These are phyloP conservation scores for Apiospora malaysiana DNA, from an alignment of 2,329 filamentous ascomycete genomes.

Conservation along the genomic window DNA sequence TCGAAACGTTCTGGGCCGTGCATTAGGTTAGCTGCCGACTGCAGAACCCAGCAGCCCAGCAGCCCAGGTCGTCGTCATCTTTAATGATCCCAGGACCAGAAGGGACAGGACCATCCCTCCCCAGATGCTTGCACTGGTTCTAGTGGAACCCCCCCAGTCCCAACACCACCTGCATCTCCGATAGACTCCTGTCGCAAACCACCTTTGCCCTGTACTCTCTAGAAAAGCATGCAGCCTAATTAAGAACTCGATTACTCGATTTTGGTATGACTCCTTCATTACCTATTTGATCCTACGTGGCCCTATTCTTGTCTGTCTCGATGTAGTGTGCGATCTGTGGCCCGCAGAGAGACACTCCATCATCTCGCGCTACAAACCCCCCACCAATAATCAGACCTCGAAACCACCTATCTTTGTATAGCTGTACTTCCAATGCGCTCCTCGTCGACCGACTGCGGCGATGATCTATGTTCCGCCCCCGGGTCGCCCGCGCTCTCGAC, in stretches of 20 bases:
- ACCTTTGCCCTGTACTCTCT: neutral
- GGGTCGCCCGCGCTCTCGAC: slow-evolving; percentile 47
- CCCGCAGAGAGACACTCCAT: slow-evolving; percentile 3
- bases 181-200: slow-evolving; percentile 8
- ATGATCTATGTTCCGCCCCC: slow-evolving; percentile 60
- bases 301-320: slow-evolving; percentile 6
- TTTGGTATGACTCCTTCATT: neutral
- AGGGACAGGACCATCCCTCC: slow-evolving; percentile 8
- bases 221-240: neutral
- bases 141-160: slow-evolving; percentile 3
- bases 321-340: slow-evolving; percentile 12
- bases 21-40: slow-evolving; percentile 15
- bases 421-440: slow-evolving; percentile 39
- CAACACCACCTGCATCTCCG: slow-evolving; percentile 1
- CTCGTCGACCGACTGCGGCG: slow-evolving; percentile 57
- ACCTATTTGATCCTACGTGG: slow-evolving; percentile 3
- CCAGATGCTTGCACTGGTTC: neutral
- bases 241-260: slow-evolving; percentile 5
- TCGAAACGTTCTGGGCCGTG: slow-evolving; percentile 15
- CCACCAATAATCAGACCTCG: slow-evolving; percentile 14
- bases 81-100: neutral
- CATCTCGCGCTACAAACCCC: slow-evolving; percentile 12
- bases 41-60: neutral
- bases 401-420: slow-evolving; percentile 16
- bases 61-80: slow-evolving; percentile 11